phyloP scores from a whole-genome alignment of 257 asterid genomes.

The Nicotiana undulata region DNA sequence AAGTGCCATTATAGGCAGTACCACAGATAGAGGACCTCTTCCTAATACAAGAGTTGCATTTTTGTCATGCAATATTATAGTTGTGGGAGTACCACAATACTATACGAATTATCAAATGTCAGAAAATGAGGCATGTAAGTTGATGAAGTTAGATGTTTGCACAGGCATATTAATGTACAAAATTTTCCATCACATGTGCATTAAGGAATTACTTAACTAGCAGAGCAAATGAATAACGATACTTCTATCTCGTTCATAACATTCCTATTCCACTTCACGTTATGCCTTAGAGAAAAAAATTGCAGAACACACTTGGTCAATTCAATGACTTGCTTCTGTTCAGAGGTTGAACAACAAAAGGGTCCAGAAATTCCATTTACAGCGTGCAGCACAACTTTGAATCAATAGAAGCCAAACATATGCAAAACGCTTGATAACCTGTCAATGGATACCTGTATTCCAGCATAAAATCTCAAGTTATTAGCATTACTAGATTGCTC shows the following conservation, averaged over 20 bases:
- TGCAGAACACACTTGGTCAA: neutral
- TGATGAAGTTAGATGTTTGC: neutral
- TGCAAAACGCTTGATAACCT: constrained; percentile 91
- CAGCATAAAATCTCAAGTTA: neutral
- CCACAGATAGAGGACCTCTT: too few species aligned
- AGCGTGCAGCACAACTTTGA: constrained; percentile 86
- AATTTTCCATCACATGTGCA: neutral
- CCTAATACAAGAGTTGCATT: too few species aligned
- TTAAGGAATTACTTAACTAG: neutral
- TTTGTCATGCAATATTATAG: neutral
- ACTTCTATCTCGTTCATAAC: neutral
- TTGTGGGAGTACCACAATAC: neutral
- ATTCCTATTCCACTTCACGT: neutral
- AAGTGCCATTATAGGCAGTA: too few species aligned
- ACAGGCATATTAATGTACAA: neutral
- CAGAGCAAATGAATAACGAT: neutral
- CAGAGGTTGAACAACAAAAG: constrained; percentile 24
- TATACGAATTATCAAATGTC: neutral
- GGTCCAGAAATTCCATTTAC: constrained; percentile 10
- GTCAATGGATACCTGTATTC: constrained; percentile 79
- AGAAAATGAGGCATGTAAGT: neutral
- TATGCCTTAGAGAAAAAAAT: neutral
- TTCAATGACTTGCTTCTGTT: constrained; percentile 5
- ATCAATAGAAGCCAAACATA: constrained; percentile 83
- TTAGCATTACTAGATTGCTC: neutral